Evolutionary conservation across 257 asterid genomes (phyloP).

Genomic region (Jasminum sambac): DNA sequence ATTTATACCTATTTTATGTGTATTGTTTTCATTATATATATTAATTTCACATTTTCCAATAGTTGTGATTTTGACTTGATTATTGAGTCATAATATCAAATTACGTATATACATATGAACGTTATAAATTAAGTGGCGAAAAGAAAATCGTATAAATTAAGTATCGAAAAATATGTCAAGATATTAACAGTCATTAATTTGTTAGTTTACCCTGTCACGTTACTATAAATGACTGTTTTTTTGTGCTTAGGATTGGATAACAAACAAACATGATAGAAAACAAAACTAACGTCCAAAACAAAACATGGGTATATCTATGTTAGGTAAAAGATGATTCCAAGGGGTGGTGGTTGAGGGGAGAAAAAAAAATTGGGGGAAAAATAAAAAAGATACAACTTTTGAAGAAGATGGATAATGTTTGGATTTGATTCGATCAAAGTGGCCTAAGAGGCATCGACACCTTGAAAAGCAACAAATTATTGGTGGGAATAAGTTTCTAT

Average conservation of each 20-base stretch:
- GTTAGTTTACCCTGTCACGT: too few relatives aligned
- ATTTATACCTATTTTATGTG: too few relatives aligned
- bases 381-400: not conserved
- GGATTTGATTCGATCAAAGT: conserved; percentile 2
- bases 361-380: not conserved
- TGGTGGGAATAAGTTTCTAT: conserved; percentile 11
- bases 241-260: not conserved
- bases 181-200: too few relatives aligned
- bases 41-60: too few relatives aligned
- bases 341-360: not conserved
- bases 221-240: not conserved
- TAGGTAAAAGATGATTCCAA: not conserved
- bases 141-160: too few relatives aligned
- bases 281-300: not conserved
- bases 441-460: not conserved
- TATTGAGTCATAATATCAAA: too few relatives aligned
- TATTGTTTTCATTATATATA: too few relatives aligned
- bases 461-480: conserved; percentile 9
- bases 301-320: not conserved
- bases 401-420: not conserved
- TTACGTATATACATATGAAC: too few relatives aligned
- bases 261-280: not conserved
- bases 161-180: too few relatives aligned
- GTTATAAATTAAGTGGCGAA: too few relatives aligned
- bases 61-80: too few relatives aligned